Evolutionary conservation across 140 eudicot genomes (phyloP).

Genomic region (Stevia rebaudiana): DNA sequence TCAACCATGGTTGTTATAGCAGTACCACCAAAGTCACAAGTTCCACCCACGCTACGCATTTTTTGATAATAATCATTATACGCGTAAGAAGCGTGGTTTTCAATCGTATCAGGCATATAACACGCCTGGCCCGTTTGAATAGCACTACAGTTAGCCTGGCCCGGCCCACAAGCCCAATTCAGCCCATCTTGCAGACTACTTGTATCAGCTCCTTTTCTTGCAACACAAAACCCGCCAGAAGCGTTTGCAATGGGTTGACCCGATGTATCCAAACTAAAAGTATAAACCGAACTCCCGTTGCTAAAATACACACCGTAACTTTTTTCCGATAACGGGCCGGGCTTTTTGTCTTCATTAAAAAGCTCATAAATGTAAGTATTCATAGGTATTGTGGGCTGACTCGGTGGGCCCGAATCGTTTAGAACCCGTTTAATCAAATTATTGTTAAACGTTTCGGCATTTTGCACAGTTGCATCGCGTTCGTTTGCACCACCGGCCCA

Average conservation of each 20-base stretch:
- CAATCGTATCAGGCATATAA: slow-evolving; percentile 66
- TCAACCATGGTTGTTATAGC: slow-evolving; percentile 56
- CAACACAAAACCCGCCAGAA: slow-evolving; percentile 67
- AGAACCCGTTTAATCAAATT: slow-evolving; percentile 65
- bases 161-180: slow-evolving; percentile 95
- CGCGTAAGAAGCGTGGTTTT: slow-evolving; percentile 94
- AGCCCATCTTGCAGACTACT: slow-evolving; percentile 57
- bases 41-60: slow-evolving; percentile 71
- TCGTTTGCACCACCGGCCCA: slow-evolving; percentile 80
- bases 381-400: slow-evolving; percentile 67
- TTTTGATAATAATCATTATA: slow-evolving; percentile 90
- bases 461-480: slow-evolving; percentile 70
- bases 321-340: slow-evolving; percentile 77
- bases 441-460: slow-evolving; percentile 67
- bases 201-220: slow-evolving; percentile 55
- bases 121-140: slow-evolving; percentile 86
- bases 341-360: slow-evolving; percentile 71
- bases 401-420: slow-evolving; percentile 83
- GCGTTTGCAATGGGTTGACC: slow-evolving; percentile 37
- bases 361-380: slow-evolving; percentile 80
- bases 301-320: slow-evolving; percentile 70
- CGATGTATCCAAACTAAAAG: slow-evolving; percentile 38
- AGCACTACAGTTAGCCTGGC: slow-evolving; percentile 76
- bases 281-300: slow-evolving; percentile 69
- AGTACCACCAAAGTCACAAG: slow-evolving; percentile 91